Percentiles rank a stretch among this genome's conserved stretches.
Evolutionary conservation across 768 basidiomycete species (phyloP).

Genomic region (Nevesoporus exiguus): DNA sequence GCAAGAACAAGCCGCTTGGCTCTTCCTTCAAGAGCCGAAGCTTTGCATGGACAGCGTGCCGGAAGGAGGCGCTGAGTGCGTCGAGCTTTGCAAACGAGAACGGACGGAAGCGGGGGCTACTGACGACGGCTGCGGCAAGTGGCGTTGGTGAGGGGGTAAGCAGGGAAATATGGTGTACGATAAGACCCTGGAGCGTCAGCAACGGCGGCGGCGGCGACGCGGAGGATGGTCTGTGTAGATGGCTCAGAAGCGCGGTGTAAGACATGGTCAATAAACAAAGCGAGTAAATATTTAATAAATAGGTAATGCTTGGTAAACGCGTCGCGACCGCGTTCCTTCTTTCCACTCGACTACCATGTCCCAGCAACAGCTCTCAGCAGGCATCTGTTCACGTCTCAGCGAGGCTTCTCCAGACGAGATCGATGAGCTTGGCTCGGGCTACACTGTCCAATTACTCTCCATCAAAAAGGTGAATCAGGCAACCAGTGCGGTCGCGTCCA

Average conservation of each 20-base stretch:
- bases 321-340: conserved; percentile 7
- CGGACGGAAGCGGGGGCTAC: conserved; percentile 29
- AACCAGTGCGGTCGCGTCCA: conserved; percentile 29
- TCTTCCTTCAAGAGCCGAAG: conserved; percentile 23
- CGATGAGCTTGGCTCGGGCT: conserved; percentile 30
- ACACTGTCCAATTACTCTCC: conserved; percentile 76
- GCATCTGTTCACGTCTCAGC: conserved; percentile 51
- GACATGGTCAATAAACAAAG: conserved; percentile 17
- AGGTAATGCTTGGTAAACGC: conserved; percentile 18
- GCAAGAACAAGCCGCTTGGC: conserved; percentile 29
- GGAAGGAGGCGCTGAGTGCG: conserved; percentile 27
- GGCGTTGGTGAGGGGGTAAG: conserved; percentile 31
- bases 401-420: conserved; percentile 34
- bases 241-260: conserved; percentile 25
- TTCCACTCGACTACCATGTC: conserved; percentile 32
- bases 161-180: conserved; percentile 28
- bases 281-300: neutral
- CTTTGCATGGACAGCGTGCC: conserved; percentile 32
- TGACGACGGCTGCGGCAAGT: conserved; percentile 31
- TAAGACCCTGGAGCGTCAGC: conserved; percentile 25
- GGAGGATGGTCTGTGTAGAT: conserved; percentile 26
- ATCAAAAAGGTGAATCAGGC: conserved; percentile 65
- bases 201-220: conserved; percentile 11
- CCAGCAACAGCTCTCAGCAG: conserved; percentile 46
- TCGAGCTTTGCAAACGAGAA: conserved; percentile 30